Evolutionary conservation across 495 filamentous ascomycete species (phyloP), one percentile per base, ranked within the genome.

Genomic region (Tuber indicum): DNA sequence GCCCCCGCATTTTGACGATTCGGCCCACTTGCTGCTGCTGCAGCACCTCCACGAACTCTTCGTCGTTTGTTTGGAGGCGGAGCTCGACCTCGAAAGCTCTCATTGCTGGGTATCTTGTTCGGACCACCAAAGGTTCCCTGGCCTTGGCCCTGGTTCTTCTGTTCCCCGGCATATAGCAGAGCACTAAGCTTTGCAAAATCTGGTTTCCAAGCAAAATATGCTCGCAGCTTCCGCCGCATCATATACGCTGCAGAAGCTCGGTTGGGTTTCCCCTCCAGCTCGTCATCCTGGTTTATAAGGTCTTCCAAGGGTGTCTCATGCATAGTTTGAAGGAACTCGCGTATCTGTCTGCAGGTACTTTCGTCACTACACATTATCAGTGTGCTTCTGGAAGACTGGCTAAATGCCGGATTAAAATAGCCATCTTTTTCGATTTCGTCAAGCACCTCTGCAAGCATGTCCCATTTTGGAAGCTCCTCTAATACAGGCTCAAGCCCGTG

Each of bases 381-480:
- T 66, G 96, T 93, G 3, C 93, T 93, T 66, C 92, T 92, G 6
- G 94, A 97, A 81, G 94, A 93, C 86, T 95, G 92, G n/a, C 87
- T 86, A 23, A 86, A 84, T 5, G 85, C 83, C 19, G 93, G 93
- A 77, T 97, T 93, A 73, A 97, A 90, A 82, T 96, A 97, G 52
- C 91, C 87, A 79, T 98, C 96, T 74, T 91, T 89, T 79, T 98
- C 96, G 80, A 98, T 98, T 84, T 99, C 96, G 71, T 93, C 91
- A 3, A 99, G 86, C 10, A 97, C 89, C 45, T 97, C 93, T 52
- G 93, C 90, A 23, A 99, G 87, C 23, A 95, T 85, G 42, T 89
- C 88, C 96, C 96, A 99, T 82, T 99, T 99, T 12, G 96, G 96
- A 75, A 94, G 91, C 83, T 96, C 94, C 85, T 99, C 96, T 23